Evolutionary conservation across 2,329 filamentous ascomycete species (phyloP).

Genomic region (Aspergillus latus): DNA sequence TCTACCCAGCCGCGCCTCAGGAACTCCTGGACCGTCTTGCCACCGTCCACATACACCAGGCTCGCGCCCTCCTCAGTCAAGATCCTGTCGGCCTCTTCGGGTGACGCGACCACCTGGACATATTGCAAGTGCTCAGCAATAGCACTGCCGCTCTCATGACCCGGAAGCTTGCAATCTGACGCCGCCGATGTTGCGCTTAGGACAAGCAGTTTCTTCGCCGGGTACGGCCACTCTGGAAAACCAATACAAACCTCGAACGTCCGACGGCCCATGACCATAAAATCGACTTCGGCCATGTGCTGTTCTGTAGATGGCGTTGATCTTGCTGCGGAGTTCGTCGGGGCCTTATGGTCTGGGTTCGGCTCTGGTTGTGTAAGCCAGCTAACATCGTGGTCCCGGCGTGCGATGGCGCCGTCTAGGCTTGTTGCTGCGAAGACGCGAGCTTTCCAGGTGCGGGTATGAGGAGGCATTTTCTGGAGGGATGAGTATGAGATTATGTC

Average conservation of each 20-base stretch:
- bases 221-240: slow-evolving; percentile 9
- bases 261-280: slow-evolving; percentile 14
- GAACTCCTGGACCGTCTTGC: slow-evolving; percentile 10
- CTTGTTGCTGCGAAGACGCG: slow-evolving; percentile 14
- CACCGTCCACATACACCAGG: slow-evolving; percentile 13
- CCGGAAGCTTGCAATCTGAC: background rate
- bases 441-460: background rate
- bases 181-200: background rate
- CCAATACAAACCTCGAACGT: slow-evolving; percentile 8
- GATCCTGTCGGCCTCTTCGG: slow-evolving; percentile 1
- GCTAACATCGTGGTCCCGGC: slow-evolving; percentile 6
- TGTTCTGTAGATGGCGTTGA: background rate
- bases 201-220: slow-evolving; percentile 5
- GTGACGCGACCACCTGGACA: background rate
- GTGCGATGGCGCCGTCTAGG: slow-evolving; percentile 16
- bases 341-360: background rate
- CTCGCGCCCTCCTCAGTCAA: background rate
- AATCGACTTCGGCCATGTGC: slow-evolving; percentile 12
- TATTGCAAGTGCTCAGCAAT: background rate
- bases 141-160: too few relatives aligned
- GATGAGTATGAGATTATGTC: too few relatives aligned
- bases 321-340: background rate
- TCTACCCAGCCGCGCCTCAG: slow-evolving; percentile 13
- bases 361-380: slow-evolving; percentile 8
- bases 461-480: background rate